phyloP scores from a whole-genome alignment of 78 protist species.

The Salpingoeca rosetta region DNA sequence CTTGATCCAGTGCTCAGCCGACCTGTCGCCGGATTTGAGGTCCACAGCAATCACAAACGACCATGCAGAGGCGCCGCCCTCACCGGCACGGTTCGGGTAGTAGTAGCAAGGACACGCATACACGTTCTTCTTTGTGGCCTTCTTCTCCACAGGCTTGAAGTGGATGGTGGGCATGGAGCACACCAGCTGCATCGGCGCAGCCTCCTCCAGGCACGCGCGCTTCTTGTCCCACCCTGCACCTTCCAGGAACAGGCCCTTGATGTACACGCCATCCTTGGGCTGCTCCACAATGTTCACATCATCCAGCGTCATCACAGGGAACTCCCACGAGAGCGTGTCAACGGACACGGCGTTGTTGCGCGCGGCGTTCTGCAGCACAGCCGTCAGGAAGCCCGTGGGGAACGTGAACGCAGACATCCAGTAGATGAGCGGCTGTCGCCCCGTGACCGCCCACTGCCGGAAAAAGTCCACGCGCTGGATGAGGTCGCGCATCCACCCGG shows the following conservation, averaged over 20 bases:
- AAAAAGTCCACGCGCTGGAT: conserved; percentile 48
- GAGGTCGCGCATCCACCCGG: conserved; percentile 71
- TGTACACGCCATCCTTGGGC: conserved; percentile 70
- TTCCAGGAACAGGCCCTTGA: conserved; percentile 62
- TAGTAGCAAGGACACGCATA: conserved; percentile 64
- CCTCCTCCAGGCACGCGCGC: conserved; percentile 44
- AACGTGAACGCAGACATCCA: conserved; percentile 82
- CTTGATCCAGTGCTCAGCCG: conserved; percentile 68
- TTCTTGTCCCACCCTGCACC: conserved; percentile 73
- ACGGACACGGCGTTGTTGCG: conserved; percentile 43
- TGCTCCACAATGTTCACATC: conserved; percentile 13
- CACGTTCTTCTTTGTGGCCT: conserved; percentile 32
- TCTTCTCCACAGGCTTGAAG: conserved; percentile 63
- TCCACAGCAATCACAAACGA: conserved; percentile 58
- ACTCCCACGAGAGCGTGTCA: conserved; percentile 73
- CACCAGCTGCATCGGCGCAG: conserved; percentile 69
- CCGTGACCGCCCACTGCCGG: conserved; percentile 23
- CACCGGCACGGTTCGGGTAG: conserved; percentile 67
- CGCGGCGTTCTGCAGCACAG: conserved; percentile 60
- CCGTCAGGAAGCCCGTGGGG: conserved; percentile 87
- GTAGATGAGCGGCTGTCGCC: conserved; percentile 45
- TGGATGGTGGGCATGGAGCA: conserved; percentile 65
- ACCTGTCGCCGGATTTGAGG: conserved; percentile 19
- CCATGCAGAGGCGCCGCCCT: neutral
- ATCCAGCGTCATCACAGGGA: conserved; percentile 11